A percentile compares a stretch with the other conserved stretches of the same genome.
phyloP scores from a whole-genome alignment of 805 yeast genomes.

The Suhomyces canberraensis region DNA sequence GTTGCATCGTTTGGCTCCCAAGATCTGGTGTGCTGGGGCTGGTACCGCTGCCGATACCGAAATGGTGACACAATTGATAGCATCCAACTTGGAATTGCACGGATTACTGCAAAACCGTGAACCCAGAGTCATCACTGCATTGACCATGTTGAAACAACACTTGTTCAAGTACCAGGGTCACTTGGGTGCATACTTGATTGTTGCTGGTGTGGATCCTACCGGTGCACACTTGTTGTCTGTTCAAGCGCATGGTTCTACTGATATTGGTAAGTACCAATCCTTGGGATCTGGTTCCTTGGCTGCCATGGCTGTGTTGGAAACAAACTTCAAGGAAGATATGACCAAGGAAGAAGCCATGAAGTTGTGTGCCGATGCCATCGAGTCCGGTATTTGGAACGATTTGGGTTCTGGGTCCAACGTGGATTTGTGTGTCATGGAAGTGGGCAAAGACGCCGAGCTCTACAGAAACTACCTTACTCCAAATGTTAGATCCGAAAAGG shows the following conservation, averaged over 20 bases:
- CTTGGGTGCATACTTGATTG: conserved; percentile 93
- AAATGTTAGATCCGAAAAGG: conserved; percentile 79
- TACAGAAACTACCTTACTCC: conserved; percentile 89
- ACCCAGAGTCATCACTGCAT: conserved; percentile 91
- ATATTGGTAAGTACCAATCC: conserved; percentile 88
- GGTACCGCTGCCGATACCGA: conserved; percentile 99
- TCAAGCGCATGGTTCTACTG: conserved; percentile 98
- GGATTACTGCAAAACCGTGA: conserved; percentile 76
- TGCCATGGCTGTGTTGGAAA: conserved; percentile 96
- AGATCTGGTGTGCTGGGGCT: conserved; percentile 99
- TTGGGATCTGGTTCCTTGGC: conserved; percentile 97
- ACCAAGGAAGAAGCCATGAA: conserved; percentile 87
- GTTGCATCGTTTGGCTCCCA: conserved; percentile 83
- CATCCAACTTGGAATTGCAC: conserved; percentile 89
- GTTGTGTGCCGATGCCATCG: conserved; percentile 87
- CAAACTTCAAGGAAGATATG: conserved; percentile 77
- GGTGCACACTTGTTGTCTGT: conserved; percentile 91
- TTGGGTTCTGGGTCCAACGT: conserved; percentile 98
- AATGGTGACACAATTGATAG: conserved; percentile 91
- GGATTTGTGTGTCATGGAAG: conserved; percentile 95
- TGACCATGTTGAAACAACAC: conserved; percentile 92
- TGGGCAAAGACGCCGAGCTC: conserved; percentile 81
- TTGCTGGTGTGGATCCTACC: conserved; percentile 97
- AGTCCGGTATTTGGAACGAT: conserved; percentile 98
- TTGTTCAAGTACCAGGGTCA: conserved; percentile 96